Evolutionary conservation across 805 yeast genomes (phyloP), one percentile per base, ranked within the genome.

Genomic region (Candida arabinofermentans): DNA sequence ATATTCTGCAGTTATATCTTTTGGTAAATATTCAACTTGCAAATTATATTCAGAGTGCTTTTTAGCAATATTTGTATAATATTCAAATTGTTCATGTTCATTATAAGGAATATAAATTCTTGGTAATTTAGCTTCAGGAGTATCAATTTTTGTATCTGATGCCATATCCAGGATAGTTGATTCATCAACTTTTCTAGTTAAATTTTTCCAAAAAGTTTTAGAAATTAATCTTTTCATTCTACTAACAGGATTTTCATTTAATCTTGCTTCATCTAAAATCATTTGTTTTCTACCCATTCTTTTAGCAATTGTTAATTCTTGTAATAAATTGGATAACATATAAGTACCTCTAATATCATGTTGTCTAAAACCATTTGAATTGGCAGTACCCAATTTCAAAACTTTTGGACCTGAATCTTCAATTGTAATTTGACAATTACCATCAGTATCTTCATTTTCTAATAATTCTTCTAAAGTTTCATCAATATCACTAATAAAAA

Each of bases 371-470:
- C 96, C 97, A 54, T 81, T 78, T 3, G 96, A 87, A 57, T 86
- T 85, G 27, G 82, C 87, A 2, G 97, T 87, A 8, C 93, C 93
- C 12, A 86, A 68, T 51, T 77, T 75, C 44, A 86, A 66, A n/a
- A 82, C 87, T 58, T 86, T 86, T 3, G 95, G 93, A 1, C 95
- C 95, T 2, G 77, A 76, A 56, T 86, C 95, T 53, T 86, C 95
- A 37, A 86, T 80, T 7, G 95, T 86, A 57, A 86, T 89, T 62
- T 90, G 96, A 59, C 65, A 81, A 59, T 90, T 83, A 40, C 72
- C 71, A 63, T 90, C 96, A 2, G 96, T 88, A 58, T 89, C 96
- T 59, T 89, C 96, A 50, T 75, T 78, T 24, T 71, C 74, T 43
- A 89, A 67, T 34, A 90, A 69, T 48, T 84, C 83, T 8, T 75